Evolutionary conservation across 345 rosid genomes (phyloP), one percentile per base, ranked within the genome.

Genomic region (Kernera saxatilis): DNA sequence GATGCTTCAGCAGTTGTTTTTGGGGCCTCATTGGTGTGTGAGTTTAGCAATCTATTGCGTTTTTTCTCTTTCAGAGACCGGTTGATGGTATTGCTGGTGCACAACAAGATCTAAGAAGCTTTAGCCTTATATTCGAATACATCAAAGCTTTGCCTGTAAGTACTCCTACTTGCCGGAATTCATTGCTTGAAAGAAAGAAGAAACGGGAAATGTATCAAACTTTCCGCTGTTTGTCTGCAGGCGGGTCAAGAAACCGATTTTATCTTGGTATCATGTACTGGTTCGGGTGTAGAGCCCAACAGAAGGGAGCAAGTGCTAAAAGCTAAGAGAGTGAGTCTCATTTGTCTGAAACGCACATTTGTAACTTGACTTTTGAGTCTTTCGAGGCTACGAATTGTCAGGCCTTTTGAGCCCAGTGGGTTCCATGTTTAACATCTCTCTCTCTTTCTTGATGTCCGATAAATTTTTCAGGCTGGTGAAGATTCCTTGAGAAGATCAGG

Each of bases 241-340:
- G 78, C 88, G 17, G 97, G 99, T 67, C 95, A 88, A 80, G 99
- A 94, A 85, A 89, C 99, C n/a, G 96, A 94, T 29, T 94, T 89
- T 67, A 76, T 88, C 48, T 76, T 94, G 55, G 97, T 94, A 61
- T 94, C 97, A 2, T 89, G 99, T 75, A 85, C 99, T 26, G 96
- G 97, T 73, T 82, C 79, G 25, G 96, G 96, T 64, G 90, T 91
- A 39, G 99, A 94, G 39, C 84, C 89, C 43, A 82, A 77, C 73
- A 84, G 96, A 74, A 84, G 92, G 78, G 97, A 94, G 81, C 99
- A 94, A 80, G 97, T 94, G 80, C 74, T 94, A 37, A 88, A 91
- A 80, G 90, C 96, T 71, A 94, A 89, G 83, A 86, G 95, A 82
- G 99, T 94, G 27, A 68, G 85, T 67, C 37, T 61, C 13, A 4